phyloP scores from a whole-genome alignment of 768 basidiomycete genomes.

The Collybia mongolica region DNA sequence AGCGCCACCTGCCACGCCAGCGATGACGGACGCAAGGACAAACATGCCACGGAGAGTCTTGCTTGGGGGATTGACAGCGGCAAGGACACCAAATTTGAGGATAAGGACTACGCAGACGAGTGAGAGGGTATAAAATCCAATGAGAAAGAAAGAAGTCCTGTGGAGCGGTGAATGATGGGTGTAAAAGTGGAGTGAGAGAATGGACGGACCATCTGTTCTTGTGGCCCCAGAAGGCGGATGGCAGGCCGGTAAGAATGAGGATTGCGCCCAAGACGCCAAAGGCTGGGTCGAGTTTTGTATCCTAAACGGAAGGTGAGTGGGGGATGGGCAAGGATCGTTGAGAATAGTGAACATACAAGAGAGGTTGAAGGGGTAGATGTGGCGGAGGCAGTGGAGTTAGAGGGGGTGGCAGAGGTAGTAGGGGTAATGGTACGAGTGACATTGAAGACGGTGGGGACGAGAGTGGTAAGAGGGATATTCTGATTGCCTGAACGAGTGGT shows the following conservation, averaged over 20 bases:
- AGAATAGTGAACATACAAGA: constrained; percentile 28
- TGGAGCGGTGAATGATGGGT: constrained; percentile 10
- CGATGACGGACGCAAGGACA: constrained; percentile 76
- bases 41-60: constrained; percentile 85
- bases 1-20: constrained; percentile 82
- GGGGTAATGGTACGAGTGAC: constrained; percentile 56
- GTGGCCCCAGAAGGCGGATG: constrained; percentile 89
- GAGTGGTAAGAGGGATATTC: constrained; percentile 48
- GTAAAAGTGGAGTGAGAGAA: constrained; percentile 10
- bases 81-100: constrained; percentile 81
- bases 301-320: constrained; percentile 32
- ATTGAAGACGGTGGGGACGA: constrained; percentile 61
- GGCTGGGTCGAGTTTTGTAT: constrained; percentile 78
- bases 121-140: constrained; percentile 86
- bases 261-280: constrained; percentile 88
- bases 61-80: constrained; percentile 79
- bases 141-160: constrained; percentile 93
- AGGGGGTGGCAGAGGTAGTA: constrained; percentile 36
- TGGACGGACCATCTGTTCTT: constrained; percentile 86
- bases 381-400: constrained; percentile 37
- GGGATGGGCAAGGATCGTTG: constrained; percentile 19
- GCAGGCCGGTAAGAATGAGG: constrained; percentile 86
- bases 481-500: constrained; percentile 47
- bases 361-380: constrained; percentile 45
- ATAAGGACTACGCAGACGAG: constrained; percentile 88